These are phyloP conservation scores for Mycena kentingensis DNA, from an alignment of 768 basidiomycete species.

Conservation along the genomic window DNA sequence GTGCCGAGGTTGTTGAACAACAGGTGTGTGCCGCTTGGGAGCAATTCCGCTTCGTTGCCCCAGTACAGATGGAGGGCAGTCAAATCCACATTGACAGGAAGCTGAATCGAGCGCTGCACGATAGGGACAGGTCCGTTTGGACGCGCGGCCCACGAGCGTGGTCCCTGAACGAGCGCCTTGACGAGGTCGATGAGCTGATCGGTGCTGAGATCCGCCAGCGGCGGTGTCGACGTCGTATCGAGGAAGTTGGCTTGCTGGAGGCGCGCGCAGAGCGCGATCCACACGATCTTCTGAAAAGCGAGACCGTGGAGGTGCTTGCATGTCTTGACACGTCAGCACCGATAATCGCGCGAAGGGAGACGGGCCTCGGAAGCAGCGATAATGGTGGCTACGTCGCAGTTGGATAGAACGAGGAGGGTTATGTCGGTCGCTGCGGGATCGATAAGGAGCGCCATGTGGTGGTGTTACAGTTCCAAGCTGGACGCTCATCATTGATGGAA, in stretches of 20 bases:
- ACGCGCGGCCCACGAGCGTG: neutral
- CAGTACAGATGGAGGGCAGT: neutral
- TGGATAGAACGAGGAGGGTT: no score
- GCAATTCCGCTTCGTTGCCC: neutral
- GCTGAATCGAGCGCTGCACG: neutral
- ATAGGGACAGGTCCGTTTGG: neutral
- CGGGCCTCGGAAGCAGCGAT: no score
- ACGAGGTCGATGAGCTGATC: neutral
- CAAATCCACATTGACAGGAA: neutral
- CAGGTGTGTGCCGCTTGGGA: neutral
- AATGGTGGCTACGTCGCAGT: no score
- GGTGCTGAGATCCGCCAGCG: neutral
- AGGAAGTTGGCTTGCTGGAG: neutral
- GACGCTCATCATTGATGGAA: no score
- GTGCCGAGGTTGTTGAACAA: neutral
- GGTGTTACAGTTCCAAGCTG: no score
- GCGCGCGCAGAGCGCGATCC: neutral
- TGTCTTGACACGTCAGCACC: no score
- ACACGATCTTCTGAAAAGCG: neutral
- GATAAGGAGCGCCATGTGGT: no score
- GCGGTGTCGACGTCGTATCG: neutral
- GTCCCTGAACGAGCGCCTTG: neutral
- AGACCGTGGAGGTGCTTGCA: neutral
- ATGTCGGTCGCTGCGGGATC: no score
- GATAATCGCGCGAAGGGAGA: no score